A percentile compares a stretch with the other conserved stretches of the same genome.
Evolutionary conservation across 306 rosid species (phyloP).

Genomic region (Fagus sylvatica): DNA sequence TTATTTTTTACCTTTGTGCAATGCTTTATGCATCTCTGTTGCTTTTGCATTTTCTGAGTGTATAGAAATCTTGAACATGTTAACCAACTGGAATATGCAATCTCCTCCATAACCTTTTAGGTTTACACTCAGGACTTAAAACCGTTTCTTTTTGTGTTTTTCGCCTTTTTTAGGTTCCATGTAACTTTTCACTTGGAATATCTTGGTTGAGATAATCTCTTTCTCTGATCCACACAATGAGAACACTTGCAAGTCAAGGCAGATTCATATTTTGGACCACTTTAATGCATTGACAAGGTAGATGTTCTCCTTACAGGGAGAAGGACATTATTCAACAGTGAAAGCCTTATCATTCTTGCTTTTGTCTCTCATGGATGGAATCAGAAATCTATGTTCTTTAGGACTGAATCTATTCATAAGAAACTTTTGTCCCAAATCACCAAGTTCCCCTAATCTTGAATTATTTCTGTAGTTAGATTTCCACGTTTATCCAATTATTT

Average conservation of each 20-base stretch:
- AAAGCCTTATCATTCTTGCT: not conserved
- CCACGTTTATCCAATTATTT: not conserved
- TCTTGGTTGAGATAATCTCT: too few relatives aligned
- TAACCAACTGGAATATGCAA: not conserved
- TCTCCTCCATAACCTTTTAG: not conserved
- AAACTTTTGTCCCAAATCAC: not conserved
- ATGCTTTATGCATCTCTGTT: not conserved
- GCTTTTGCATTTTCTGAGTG: too few relatives aligned
- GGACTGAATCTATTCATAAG: not conserved
- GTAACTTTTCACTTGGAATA: too few relatives aligned
- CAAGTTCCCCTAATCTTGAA: not conserved
- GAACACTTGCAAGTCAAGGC: not conserved
- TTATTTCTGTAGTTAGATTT: not conserved
- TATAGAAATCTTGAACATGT: too few relatives aligned
- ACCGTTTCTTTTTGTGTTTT: too few relatives aligned
- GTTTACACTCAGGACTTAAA: not conserved
- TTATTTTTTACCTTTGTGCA: not conserved
- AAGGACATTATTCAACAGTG: not conserved
- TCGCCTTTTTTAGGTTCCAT: not conserved
- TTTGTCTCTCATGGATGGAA: not conserved
- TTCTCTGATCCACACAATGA: not conserved
- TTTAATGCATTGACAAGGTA: not conserved
- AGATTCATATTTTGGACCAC: not conserved
- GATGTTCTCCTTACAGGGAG: not conserved
- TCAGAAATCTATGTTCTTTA: not conserved